Evolutionary conservation across 2,329 filamentous ascomycete genomes (phyloP).

Genomic region (Ophiostoma piceae): DNA sequence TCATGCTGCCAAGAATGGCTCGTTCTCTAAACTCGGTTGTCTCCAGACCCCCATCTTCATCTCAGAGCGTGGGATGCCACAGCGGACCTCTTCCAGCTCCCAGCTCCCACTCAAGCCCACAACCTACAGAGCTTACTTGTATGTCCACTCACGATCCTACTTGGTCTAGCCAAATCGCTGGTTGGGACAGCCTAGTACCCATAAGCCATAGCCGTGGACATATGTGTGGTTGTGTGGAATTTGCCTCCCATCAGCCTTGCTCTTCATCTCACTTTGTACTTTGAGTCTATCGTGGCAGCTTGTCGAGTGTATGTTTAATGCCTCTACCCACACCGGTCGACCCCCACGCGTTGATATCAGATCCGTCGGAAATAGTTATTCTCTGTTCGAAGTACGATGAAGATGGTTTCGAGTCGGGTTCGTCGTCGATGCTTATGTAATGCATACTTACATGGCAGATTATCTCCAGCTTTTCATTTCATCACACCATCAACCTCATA

Average conservation of each 20-base stretch:
- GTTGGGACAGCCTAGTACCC: not conserved
- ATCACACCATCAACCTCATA: not conserved
- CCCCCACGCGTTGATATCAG: not conserved
- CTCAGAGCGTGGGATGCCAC: not conserved
- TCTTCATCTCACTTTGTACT: not conserved
- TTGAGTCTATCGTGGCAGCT: not conserved
- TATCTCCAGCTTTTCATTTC: not conserved
- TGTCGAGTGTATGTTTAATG: not conserved
- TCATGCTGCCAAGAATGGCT: not conserved
- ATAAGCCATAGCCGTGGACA: not conserved
- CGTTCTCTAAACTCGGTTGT: not conserved
- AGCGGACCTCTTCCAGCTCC: not conserved
- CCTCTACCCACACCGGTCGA: not conserved
- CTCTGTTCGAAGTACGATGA: too few relatives aligned
- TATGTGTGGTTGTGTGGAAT: not conserved
- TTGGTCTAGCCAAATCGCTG: not conserved
- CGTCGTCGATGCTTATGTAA: not conserved
- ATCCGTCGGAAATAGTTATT: not conserved
- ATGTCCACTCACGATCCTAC: not conserved
- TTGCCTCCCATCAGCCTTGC: constrained; percentile 9
- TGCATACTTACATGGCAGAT: not conserved
- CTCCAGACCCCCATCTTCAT: constrained; percentile 3
- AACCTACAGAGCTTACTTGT: not conserved
- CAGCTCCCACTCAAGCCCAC: not conserved
- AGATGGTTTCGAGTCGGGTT: not conserved